Evolutionary conservation across 1,139 yeast species (phyloP), one percentile per base, ranked within the genome.

Genomic region (Yamadazyma diospyri): DNA sequence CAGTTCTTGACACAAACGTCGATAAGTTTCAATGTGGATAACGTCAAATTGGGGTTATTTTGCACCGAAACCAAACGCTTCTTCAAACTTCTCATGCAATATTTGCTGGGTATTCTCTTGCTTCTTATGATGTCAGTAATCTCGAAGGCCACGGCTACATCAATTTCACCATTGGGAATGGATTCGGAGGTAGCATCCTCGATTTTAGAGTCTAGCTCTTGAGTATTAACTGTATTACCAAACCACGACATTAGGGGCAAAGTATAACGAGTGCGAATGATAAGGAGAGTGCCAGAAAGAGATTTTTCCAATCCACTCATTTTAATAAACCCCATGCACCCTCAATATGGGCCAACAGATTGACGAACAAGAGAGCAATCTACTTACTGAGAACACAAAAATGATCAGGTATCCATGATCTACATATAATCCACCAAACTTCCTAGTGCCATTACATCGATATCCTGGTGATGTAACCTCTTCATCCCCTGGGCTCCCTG

Each of bases 1-100:
- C 96, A 89, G 55, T 94, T 92, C 62, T 94, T 92, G 37, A 92
- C 83, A 59, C 96, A 86, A 29, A 87, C 73, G 49, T 92, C 97
- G 16, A 81, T 68, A 43, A 94, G 64, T 51, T 82, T 83, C 50
- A 94, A 70, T 0, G 89, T 71, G 7, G 92, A 75, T 23, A 78
- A 68, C 47, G 85, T 84, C 19, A 81, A 74, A 55, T 88, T 88
- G 6, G 97, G 95, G 47, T 81, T 81, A 20, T 61, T 52, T 45
- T 76, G 72, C 13, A 76, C 72, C 38, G 72, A 64, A 18, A 81
- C 65, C 24, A 89, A 62, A 31, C 97, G 69, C 45, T 80, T 81
- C 64, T 87, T 88, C 41, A 92, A 61, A 12, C 81, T 64, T 42
- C 94, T 64, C 94, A 89, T 84, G 29, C 95, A 87, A 42, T 82